Base-by-base conservation (phyloP, 1,284 basidiomycete species). In the Rhodofomes roseus region DNA sequence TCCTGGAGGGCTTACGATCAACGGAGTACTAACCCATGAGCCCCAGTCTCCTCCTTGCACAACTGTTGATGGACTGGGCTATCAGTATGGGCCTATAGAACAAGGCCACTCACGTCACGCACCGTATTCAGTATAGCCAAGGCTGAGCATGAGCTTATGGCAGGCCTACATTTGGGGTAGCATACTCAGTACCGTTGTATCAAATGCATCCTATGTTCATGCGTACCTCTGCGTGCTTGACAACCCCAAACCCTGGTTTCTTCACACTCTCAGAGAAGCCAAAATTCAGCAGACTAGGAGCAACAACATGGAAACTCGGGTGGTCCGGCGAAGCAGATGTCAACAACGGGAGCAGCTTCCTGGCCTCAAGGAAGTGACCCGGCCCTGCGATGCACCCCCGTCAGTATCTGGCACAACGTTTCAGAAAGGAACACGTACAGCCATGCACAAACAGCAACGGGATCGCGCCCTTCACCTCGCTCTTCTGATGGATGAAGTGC, bases 391-490 rank as follows among this genome's bases (percentile, higher is more conserved):
- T 27, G 12, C 18, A 31, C 58, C 16, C 1, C 1, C 12, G 54
- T 51, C 14, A 57, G 39, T 1, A 20, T 18, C 20, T 41, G 9
- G 18, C 8, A 12, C 37, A 25, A 46, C 16, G 34, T 27, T n/a
- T 36, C 40, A 18, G 36, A 27, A 16, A 25, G 1, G 8, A 11
- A 6, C 7, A 72, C 79, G 41, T 62, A 79, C 80, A 81, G 23
- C 79, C 80, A 22, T 81, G 79, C 5, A 77, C 72, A 61, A 77
- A 81, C 20, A 81, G 65, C 1, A 81, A 59, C 0, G 81, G 80
- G 37, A 81, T 77, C 0, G 80, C 79, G 36, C 70, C 65, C 7
- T 61, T 39, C 1, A 68, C 63, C 11, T 59, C 56, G 59, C 76
- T 79, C 67, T 67, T 70, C 60, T 77, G 62, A 60, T 81, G 79